Evolutionary conservation across 2,329 filamentous ascomycete species (phyloP), one percentile per base, ranked within the genome.

Genomic region (Canariomyces notabilis): DNA sequence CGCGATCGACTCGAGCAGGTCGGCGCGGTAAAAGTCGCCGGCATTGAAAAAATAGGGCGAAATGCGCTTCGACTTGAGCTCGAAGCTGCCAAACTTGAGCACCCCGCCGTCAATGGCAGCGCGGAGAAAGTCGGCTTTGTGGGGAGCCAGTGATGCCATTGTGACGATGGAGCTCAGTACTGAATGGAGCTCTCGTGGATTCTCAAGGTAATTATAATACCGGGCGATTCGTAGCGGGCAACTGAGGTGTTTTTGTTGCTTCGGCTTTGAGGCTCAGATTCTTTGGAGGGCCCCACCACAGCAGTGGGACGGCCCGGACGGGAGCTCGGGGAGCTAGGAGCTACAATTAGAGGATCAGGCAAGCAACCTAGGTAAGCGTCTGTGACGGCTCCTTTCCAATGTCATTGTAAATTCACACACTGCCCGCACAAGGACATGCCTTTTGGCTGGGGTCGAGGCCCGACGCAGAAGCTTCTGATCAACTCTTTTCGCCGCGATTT

Each of bases 31-130:
- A 70, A 97, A 94, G 60, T 87, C 81, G 50, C 90, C 89, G 37
- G 90, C 89, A 68, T 95, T 96, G 82, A 97, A 95, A 76, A 97
- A 97, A 77, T 97, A 97, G 34, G 93, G 93, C 11, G 89, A 95
- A 59, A 75, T 76, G 61, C 91, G 87, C 69, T 88, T 87, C 44
- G 90, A 96, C 73, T 98, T 98, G 63, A 98, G 81, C 59, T 85
- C 87, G 71, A 88, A 93, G 64, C 77, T 82, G 66, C 88, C 88
- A 65, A 93, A 93, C 61, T 83, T 86, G 57, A 93, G 79, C 59
- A 87, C 82, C 53, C 78, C 77, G 59, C 82, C 82, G 18, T 72
- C 67, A 56, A 90, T 76, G 61, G 84, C 79, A 48, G 85, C 77
- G 61, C 79, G 68, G 58, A 93, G 76, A 66, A 94, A 89, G 50